Conservation (phyloP, 306 rosid species). For the Mucuna pruriens region DNA sequence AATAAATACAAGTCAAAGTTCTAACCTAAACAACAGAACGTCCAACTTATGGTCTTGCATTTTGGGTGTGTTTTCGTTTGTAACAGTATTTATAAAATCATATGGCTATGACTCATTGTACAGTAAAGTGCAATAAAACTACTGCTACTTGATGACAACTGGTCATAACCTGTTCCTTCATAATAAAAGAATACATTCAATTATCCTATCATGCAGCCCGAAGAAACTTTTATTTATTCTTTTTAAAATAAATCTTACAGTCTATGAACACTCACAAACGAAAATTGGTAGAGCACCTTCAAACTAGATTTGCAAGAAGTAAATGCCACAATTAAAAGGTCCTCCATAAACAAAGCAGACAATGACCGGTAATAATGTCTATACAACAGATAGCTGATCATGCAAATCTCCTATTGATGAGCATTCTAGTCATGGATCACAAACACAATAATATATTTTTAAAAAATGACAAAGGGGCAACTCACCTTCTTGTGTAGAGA, state of each 20-base stretch:
- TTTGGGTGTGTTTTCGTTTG: neutral
- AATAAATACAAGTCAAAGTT: neutral
- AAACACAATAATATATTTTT: neutral
- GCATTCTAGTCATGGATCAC: neutral
- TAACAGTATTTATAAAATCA: neutral
- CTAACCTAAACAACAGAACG: neutral
- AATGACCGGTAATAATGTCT: neutral
- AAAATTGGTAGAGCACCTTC: neutral
- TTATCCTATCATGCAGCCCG: neutral
- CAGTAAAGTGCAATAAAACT: neutral
- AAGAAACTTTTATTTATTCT: neutral
- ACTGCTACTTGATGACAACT: neutral
- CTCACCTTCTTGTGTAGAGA: conserved; percentile 87
- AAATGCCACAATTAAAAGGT: neutral
- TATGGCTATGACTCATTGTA: neutral
- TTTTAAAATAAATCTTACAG: neutral
- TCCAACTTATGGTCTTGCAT: neutral
- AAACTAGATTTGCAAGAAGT: neutral
- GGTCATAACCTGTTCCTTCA: neutral
- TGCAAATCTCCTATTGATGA: neutral
- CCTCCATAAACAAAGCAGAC: neutral
- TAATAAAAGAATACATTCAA: neutral
- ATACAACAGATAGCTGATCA: neutral
- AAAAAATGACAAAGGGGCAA: conserved; percentile 25
- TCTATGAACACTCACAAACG: neutral